Evolutionary conservation across 441 rosid species (phyloP).

Genomic region (Corymbia calophylla): DNA sequence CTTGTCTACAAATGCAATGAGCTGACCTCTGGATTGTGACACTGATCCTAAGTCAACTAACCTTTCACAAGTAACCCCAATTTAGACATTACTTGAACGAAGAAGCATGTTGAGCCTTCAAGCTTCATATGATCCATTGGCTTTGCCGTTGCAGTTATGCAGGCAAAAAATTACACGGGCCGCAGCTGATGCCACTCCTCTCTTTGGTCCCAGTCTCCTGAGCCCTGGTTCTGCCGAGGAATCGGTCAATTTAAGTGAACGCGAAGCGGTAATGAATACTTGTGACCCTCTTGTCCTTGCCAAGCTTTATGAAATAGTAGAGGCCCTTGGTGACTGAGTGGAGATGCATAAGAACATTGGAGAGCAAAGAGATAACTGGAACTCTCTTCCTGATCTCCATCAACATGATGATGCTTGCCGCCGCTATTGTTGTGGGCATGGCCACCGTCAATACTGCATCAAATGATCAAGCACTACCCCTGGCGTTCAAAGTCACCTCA

Average conservation of each 20-base stretch:
- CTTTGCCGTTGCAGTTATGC: not conserved
- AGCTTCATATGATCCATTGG: constrained; percentile 11
- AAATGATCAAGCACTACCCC: not conserved
- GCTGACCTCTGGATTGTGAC: not conserved
- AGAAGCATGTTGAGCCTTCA: constrained; percentile 16
- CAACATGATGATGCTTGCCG: constrained; percentile 20
- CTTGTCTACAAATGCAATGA: not conserved
- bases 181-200: constrained; percentile 6
- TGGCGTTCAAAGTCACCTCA: constrained; percentile 17
- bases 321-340: constrained; percentile 16
- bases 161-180: not conserved
- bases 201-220: constrained; percentile 5
- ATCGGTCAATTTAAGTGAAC: not conserved
- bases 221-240: not conserved
- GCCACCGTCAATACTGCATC: not conserved
- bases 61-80: not conserved
- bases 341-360: constrained; percentile 29
- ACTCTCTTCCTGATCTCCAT: constrained; percentile 22
- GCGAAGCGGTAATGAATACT: not conserved
- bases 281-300: constrained; percentile 6
- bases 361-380: constrained; percentile 26
- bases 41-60: not conserved
- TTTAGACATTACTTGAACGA: not conserved
- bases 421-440: constrained; percentile 23
- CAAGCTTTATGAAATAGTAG: constrained; percentile 20